These are phyloP conservation scores for Fusarium abutilonis DNA, from an alignment of 2,329 filamentous ascomycete species.

Conservation along the genomic window DNA sequence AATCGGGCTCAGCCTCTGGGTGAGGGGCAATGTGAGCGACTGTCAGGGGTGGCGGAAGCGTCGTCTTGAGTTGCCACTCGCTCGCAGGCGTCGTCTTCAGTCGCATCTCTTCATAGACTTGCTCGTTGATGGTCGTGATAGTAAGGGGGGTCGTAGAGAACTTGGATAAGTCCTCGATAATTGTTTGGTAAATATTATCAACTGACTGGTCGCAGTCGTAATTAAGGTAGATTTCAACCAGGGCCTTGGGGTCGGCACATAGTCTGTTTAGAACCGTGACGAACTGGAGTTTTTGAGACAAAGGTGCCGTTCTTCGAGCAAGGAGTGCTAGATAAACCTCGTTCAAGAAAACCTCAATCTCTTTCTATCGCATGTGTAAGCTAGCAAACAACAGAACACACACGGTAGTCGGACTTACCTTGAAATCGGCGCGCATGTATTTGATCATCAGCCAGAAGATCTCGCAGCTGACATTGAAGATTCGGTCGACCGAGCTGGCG, in stretches of 20 bases:
- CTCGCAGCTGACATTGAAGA: slow-evolving; percentile 96
- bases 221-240: slow-evolving; percentile 97
- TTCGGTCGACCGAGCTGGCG: slow-evolving; percentile 87
- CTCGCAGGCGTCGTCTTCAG: slow-evolving; percentile 67
- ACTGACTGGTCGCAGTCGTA: slow-evolving; percentile 97
- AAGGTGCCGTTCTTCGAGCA: slow-evolving; percentile 84
- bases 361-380: slow-evolving; percentile 70
- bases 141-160: slow-evolving; percentile 82
- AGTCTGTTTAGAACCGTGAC: slow-evolving; percentile 85
- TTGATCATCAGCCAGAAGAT: slow-evolving; percentile 99
- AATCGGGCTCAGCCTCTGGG: slow-evolving; percentile 71
- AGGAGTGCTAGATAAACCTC: slow-evolving; percentile 95
- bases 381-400: neutral
- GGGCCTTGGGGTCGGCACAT: slow-evolving; percentile 82
- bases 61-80: slow-evolving; percentile 89
- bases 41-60: slow-evolving; percentile 85
- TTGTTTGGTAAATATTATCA: slow-evolving; percentile 95
- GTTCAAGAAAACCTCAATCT: slow-evolving; percentile 97
- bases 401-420: slow-evolving; percentile 62
- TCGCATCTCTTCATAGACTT: slow-evolving; percentile 84
- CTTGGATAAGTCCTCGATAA: slow-evolving; percentile 92
- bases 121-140: slow-evolving; percentile 80
- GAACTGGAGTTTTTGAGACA: slow-evolving; percentile 92
- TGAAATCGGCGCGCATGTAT: slow-evolving; percentile 90
- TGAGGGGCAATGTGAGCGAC: slow-evolving; percentile 75